phyloP scores from a whole-genome alignment of 805 yeast species.

The Yamadazyma endophytica region DNA sequence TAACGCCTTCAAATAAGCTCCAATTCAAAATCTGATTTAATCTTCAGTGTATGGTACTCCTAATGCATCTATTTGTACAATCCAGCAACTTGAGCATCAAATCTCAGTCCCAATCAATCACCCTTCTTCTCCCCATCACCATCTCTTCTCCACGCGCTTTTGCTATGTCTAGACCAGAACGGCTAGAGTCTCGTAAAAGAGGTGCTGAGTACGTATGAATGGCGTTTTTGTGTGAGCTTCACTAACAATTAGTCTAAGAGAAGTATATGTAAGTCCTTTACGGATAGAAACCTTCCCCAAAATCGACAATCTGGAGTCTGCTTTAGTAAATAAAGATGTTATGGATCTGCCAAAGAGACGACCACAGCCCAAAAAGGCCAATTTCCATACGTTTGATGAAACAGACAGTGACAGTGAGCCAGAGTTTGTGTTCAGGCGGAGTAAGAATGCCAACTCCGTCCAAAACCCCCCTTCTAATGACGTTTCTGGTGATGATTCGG shows the following conservation, averaged over 20 bases:
- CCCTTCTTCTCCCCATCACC: neutral
- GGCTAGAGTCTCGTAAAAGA: constrained; percentile 29
- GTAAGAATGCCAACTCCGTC: too few relatives aligned
- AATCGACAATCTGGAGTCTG: constrained; percentile 20
- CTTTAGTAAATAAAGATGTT: constrained; percentile 18
- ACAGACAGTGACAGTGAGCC: too few relatives aligned
- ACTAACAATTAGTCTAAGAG: constrained; percentile 7
- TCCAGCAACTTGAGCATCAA: too few relatives aligned
- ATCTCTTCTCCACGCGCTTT: constrained; percentile 1
- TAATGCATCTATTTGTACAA: too few relatives aligned
- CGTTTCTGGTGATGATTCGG: too few relatives aligned
- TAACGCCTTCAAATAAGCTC: too few relatives aligned
- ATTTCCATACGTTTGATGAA: constrained; percentile 1
- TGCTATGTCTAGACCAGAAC: constrained; percentile 11
- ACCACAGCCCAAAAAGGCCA: constrained; percentile 1
- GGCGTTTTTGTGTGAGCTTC: neutral
- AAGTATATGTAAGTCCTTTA: constrained; percentile 10
- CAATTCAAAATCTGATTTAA: too few relatives aligned
- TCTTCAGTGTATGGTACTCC: too few relatives aligned
- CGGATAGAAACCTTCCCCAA: constrained; percentile 7
- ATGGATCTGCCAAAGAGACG: constrained; percentile 9
- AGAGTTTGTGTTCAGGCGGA: too few relatives aligned
- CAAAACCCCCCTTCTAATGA: too few relatives aligned
- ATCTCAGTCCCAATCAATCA: too few relatives aligned
- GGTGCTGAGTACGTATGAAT: constrained; percentile 39